phyloP scores from a whole-genome alignment of 169 alveolate species.

The Eimeria tenella region DNA sequence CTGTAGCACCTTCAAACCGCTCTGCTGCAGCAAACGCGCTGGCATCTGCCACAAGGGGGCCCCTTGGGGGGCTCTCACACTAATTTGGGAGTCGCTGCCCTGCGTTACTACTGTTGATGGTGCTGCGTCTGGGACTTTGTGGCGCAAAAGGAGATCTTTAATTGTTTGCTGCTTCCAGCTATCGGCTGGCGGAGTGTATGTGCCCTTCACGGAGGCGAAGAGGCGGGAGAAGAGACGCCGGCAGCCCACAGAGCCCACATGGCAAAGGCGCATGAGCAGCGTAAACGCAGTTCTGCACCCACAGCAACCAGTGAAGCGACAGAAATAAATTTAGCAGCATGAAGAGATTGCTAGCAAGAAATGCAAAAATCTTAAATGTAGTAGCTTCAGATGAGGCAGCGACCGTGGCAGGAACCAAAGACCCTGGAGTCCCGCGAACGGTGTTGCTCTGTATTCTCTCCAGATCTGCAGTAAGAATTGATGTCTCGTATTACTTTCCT shows the following conservation, averaged over 20 bases:
- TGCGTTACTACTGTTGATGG: neutral
- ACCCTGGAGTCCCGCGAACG: no score
- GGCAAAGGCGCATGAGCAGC: constrained; percentile 30
- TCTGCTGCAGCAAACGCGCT: constrained; percentile 15
- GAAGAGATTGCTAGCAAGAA: neutral
- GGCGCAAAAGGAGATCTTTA: neutral
- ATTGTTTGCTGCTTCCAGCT: neutral
- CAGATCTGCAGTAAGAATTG: neutral
- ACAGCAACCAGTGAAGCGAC: constrained; percentile 3
- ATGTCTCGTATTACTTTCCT: no score
- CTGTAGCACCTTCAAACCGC: neutral
- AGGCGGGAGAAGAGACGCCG: constrained; percentile 12
- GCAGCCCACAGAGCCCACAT: constrained; percentile 28
- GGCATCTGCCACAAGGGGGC: constrained; percentile 53
- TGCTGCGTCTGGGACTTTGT: neutral
- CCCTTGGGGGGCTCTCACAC: neutral
- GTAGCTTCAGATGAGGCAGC: neutral
- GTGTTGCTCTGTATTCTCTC: neutral
- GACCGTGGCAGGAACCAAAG: neutral
- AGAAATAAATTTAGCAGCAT: neutral
- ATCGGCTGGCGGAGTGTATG: neutral
- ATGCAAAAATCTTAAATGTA: neutral
- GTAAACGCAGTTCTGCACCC: constrained; percentile 44
- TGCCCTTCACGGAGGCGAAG: constrained; percentile 11
- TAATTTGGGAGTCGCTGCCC: neutral